A percentile compares a stretch with the other conserved stretches of the same genome.
Conservation (phyloP, 225 moss, liverwort and hornwort genomes). For the Pleurozium schreberi region DNA sequence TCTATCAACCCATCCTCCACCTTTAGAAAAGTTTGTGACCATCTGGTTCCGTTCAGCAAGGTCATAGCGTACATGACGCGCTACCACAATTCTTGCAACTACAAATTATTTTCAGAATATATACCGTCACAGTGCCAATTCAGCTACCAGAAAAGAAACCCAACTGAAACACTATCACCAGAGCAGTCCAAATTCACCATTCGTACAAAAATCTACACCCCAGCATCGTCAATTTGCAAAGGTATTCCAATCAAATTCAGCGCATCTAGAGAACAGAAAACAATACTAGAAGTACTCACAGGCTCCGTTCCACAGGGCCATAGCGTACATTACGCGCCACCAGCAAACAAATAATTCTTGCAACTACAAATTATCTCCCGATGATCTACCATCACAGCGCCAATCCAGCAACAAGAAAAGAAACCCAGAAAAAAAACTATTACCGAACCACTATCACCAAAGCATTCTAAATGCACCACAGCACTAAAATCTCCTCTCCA, state of each 20-base stretch:
- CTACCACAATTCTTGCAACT: background rate
- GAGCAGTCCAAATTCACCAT: background rate
- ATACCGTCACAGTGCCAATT: background rate
- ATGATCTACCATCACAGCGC: background rate
- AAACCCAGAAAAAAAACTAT: background rate
- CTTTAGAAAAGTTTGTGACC: background rate
- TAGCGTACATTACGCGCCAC: constrained; percentile 25
- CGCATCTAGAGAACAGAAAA: background rate
- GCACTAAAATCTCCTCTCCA: background rate
- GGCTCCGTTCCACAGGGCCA: constrained; percentile 34
- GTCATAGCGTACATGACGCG: background rate
- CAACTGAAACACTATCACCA: no score
- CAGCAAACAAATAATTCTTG: no score
- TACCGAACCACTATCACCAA: no score
- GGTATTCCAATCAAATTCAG: background rate
- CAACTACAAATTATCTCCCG: background rate
- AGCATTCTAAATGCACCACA: no score
- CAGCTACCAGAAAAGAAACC: background rate
- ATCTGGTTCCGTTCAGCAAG: background rate
- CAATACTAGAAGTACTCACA: constrained; percentile 46
- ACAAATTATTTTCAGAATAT: background rate
- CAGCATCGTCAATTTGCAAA: background rate
- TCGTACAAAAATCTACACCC: background rate
- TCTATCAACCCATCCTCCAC: background rate
- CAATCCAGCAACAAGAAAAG: background rate